phyloP scores from a whole-genome alignment of 2,329 filamentous ascomycete genomes.

The Neophaeococcomyces aloes region DNA sequence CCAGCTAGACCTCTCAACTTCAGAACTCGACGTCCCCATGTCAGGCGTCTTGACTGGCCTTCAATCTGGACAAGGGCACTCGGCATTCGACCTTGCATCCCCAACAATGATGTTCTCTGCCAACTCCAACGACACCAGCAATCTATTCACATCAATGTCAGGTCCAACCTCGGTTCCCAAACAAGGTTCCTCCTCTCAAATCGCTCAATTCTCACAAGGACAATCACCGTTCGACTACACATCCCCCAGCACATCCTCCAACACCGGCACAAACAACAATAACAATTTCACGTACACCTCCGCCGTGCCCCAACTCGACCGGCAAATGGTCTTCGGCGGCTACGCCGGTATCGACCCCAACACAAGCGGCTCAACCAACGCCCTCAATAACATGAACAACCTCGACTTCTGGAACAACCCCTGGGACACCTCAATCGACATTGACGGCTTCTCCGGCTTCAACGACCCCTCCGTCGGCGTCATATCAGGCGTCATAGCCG shows the following conservation, averaged over 20 bases:
- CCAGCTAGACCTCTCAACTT: not conserved
- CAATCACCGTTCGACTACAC: conserved; percentile 9
- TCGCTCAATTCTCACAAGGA: conserved; percentile 11
- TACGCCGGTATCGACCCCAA: conserved; percentile 48
- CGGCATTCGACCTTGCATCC: conserved; percentile 19
- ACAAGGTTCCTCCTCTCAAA: conserved; percentile 12
- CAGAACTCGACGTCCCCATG: conserved; percentile 8
- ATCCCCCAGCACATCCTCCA: conserved; percentile 5
- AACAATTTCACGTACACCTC: conserved; percentile 25
- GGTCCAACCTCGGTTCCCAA: conserved; percentile 3
- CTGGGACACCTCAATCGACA: conserved; percentile 29
- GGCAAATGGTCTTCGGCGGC: conserved; percentile 64
- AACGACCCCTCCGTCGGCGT: conserved; percentile 32
- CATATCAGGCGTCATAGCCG: not conserved
- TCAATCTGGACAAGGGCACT: conserved; percentile 6
- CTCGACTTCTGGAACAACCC: conserved; percentile 19
- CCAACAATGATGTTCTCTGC: conserved; percentile 8
- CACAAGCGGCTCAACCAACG: conserved; percentile 21
- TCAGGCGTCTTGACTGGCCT: conserved; percentile 5
- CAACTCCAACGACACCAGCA: not conserved
- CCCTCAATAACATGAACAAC: conserved; percentile 25
- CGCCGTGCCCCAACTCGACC: conserved; percentile 56
- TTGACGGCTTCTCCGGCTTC: conserved; percentile 25
- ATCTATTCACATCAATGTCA: not conserved
- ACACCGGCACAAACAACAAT: conserved; percentile 22